A percentile compares a stretch with the other conserved stretches of the same genome.
These are phyloP conservation scores for Coemansia sp. DNA, from an alignment of 192 early-diverging fungal species.

Conservation along the genomic window DNA sequence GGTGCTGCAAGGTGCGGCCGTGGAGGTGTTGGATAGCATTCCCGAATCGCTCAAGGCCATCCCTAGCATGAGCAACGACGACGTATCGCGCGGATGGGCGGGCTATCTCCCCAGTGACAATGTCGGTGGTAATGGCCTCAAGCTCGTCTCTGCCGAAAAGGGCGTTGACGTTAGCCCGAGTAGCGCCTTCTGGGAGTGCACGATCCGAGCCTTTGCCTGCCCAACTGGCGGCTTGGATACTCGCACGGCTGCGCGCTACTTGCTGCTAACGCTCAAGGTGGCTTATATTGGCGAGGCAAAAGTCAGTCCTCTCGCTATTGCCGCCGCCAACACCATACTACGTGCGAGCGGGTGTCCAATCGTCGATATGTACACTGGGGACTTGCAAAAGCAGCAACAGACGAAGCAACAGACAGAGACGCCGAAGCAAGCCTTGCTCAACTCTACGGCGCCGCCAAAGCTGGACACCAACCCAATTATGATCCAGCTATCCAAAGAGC, in stretches of 20 bases:
- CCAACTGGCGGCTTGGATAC: background rate
- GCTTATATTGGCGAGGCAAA: constrained; percentile 4
- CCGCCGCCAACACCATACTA: constrained; percentile 12
- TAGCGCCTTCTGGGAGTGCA: constrained; percentile 25
- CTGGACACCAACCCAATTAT: constrained; percentile 1
- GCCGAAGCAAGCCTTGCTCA: background rate
- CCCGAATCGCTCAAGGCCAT: background rate
- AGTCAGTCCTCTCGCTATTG: background rate
- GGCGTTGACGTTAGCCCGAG: background rate
- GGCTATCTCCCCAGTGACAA: background rate
- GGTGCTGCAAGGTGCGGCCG: background rate
- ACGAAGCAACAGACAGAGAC: background rate
- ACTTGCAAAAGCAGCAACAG: constrained; percentile 12
- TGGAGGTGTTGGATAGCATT: background rate
- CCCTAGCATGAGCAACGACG: background rate
- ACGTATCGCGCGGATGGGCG: constrained; percentile 2
- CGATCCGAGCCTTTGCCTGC: constrained; percentile 9
- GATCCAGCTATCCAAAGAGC: constrained; percentile 5
- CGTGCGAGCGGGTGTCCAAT: background rate
- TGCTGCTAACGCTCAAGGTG: constrained; percentile 26
- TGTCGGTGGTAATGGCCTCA: background rate
- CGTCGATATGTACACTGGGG: constrained; percentile 19
- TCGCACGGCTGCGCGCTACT: background rate
- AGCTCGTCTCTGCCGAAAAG: constrained; percentile 1
- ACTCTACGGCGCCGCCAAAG: background rate